Evolutionary conservation across 2,329 filamentous ascomycete species (phyloP), one percentile per base, ranked within the genome.

Genomic region (Coleophoma cylindrospora): DNA sequence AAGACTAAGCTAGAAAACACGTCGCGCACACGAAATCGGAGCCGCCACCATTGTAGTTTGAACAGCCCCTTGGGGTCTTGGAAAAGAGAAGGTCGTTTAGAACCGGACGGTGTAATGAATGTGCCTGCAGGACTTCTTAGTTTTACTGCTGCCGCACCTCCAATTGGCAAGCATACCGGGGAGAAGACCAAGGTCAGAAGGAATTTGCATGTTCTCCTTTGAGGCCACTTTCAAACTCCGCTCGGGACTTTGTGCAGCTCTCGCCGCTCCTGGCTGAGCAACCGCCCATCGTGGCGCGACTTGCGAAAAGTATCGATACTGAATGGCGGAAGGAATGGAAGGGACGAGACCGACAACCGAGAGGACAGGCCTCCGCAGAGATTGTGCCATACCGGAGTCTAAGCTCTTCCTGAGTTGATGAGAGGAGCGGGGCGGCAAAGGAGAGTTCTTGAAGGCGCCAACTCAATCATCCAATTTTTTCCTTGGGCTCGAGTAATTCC

Each of bases 31-130:
- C 46, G 49, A 34, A 53, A 54, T 44, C 56, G 58, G 21, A 65
- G 4, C 15, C 60, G 55, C 7, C 48, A 41, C 53, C 55, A 65
- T 51, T 64, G 60, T 12, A 70, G 49, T 19, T 53, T 58, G 8
- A 59, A 45, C n/a, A 63, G 53, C 12, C 44, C n/a, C 40, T 45
- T 48, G 7, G 64, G 63, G 2, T 53, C 47, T 7, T 21, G 44
- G 53, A 65, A 57, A 50, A 66, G 50, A 2, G 63, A 61, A 2
- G 67, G 65, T 27, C 57, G 55, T 40, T 63, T 64, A 12, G 45
- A 14, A 47, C 61, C 57, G 7, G 61, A 63, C 13, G 67, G 67
- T 41, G 59, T 62, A 17, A 71, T 56, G 45, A 70, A 67, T 22
- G 68, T 70, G 27, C 56, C 68, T 71, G 46, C 37, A 44, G 14